Percentiles rank a stretch among this genome's conserved stretches.
phyloP scores from a whole-genome alignment of 1,139 yeast species.

The Hanseniaspora uvarum region DNA sequence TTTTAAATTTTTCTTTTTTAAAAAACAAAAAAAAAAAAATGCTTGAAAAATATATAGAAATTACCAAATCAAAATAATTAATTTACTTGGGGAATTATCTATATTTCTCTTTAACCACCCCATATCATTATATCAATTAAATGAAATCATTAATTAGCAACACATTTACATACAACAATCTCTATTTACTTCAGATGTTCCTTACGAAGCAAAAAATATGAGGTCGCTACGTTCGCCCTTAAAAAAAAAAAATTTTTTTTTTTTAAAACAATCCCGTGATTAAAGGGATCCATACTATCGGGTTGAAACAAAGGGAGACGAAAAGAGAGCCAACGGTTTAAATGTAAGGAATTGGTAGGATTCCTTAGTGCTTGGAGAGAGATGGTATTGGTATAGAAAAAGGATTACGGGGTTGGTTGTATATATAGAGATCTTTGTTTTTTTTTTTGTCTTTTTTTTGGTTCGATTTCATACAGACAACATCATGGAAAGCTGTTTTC shows the following conservation, averaged over 20 bases:
- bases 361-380: no score
- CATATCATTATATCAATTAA: no score
- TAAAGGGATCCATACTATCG: neutral
- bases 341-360: no score
- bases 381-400: no score
- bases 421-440: no score
- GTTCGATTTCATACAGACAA: neutral
- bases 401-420: no score
- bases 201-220: neutral
- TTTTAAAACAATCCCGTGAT: neutral
- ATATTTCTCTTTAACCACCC: no score
- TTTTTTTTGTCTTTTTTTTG: neutral
- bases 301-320: neutral
- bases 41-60: no score
- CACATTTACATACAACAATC: neutral
- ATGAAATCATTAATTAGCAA: neutral
- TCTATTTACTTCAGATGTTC: neutral
- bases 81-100: no score
- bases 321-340: no score
- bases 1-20: no score
- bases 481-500: constrained; percentile 26
- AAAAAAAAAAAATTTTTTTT: neutral
- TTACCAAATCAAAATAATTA: no score
- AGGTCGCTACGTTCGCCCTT: neutral
- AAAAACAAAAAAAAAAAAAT: neutral